Evolutionary conservation across 2,329 filamentous ascomycete species (phyloP), one percentile per base, ranked within the genome.

Genomic region (Pseudogymnoascus sp.): DNA sequence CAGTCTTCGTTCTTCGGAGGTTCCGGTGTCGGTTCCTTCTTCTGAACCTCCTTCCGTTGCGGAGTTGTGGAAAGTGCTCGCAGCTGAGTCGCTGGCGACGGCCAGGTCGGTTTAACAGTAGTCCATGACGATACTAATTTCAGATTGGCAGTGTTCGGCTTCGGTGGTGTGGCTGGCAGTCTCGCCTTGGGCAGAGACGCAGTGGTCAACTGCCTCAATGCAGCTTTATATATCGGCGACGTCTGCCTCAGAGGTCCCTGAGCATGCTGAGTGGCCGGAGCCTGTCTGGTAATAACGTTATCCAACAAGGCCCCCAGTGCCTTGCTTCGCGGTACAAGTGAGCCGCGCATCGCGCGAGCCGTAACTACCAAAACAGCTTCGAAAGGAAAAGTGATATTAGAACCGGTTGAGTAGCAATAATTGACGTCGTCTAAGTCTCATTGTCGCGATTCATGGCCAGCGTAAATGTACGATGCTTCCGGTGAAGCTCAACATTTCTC

Each of bases 1-100:
- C 74, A 71, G 62, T 76, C 65, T 65, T 73, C 67, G 67, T 70
- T 70, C 31, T 73, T 67, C 17, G 69, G 65, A 26, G 67, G 62
- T 57, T 67, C 69, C 13, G 66, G 65, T 5, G n/a, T 19, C 23
- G 59, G 23, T 15, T 61, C 68, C 40, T 62, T 64, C 60, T 65
- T 66, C 60, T 9, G 40, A 4, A 31, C 61, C 42, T 62, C 61
- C 17, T 62, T 53, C 28, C 61, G 21, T 33, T 38, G 35, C 13
- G 61, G n/a, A 31, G 69, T 68, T 61, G 66, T 72, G 44, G 69
- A 69, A 42, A 73, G 71, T 4, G 67, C 61, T 44, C 72, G 67
- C 63, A 73, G 40, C 64, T 72, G 71, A 28, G 70, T 67, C 59
- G 69, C 64, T 47, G 70, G 69, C 23, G 71, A 68, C 15, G 65